Evolutionary conservation across 2,329 filamentous ascomycete species (phyloP), one percentile per base, ranked within the genome.

Genomic region (Truncatella angustata): DNA sequence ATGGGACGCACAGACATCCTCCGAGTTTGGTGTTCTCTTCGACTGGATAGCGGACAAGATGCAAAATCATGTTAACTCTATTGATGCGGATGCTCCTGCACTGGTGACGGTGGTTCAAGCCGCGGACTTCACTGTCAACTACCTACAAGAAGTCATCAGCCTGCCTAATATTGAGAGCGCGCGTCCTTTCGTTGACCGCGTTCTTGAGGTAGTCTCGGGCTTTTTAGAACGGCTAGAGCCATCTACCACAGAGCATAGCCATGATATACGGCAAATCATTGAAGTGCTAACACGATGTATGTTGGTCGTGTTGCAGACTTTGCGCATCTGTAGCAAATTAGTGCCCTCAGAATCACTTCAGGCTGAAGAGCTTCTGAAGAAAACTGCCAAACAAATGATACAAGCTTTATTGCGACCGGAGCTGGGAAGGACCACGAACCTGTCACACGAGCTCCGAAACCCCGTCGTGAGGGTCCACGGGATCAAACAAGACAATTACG

Each of bases 1-100:
- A 2, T 87, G 84, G 84, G 70, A 82, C 56, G 77, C 79, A 9
- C 73, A 73, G 28, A 74, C 77, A 2, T 86, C 84, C 1, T 85
- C 83, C 3, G 82, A 87, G 58, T 58, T 86, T 18, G 83, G 84
- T 2, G 72, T 86, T 35, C 66, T 84, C n/a, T 70, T 85, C 53
- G 84, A 87, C 63, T 82, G 76, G 64, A 67, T 86, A 28, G 63
- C 70, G 10, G 81, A 85, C 30, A 70, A 78, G 42, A 52, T 69
- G 32, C 54, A 56, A 42, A 72, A 68, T 57, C 45, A 45, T 56
- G 9, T 60, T 55, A n/a, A 52, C 50, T 37, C 56, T 55, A 37
- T 53, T 62, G 24, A 21, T 20, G 20, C 35, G 14, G 11, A 39
- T 23, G 34, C 63, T 28, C 48, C 37, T 30, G 21, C 42, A 30